Evolutionary conservation across 306 rosid species (phyloP).

Genomic region (Ammopiptanthus mongolicus): DNA sequence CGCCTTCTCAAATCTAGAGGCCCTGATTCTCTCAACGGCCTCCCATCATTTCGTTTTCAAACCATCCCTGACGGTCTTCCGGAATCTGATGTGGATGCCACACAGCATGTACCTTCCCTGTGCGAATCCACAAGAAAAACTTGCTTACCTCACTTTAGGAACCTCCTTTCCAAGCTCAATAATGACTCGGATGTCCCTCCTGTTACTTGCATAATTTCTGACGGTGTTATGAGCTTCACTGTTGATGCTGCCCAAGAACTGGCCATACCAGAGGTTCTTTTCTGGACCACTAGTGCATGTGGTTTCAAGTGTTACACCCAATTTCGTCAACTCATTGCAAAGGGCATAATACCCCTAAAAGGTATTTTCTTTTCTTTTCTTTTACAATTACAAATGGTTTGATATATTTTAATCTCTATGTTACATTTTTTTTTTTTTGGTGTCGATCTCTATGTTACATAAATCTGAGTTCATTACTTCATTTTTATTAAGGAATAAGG

Average conservation of each 20-base stretch:
- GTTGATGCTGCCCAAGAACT: conserved; percentile 37
- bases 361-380: conserved; percentile 14
- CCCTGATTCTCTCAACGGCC: conserved; percentile 6
- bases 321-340: conserved; percentile 4
- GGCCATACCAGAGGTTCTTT: conserved; percentile 36
- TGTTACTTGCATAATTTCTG: conserved; percentile 43
- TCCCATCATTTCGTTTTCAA: conserved; percentile 30
- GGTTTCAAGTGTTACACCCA: conserved; percentile 41
- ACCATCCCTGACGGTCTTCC: conserved; percentile 61
- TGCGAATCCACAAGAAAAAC: conserved; percentile 24
- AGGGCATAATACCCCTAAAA: conserved; percentile 48
- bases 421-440: no score
- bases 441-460: no score
- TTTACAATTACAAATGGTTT: no score
- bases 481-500: no score
- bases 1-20: conserved; percentile 39
- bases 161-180: conserved; percentile 37
- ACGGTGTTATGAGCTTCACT: conserved; percentile 44
- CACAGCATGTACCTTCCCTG: conserved; percentile 40
- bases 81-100: conserved; percentile 28
- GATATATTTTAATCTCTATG: no score
- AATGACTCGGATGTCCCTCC: conserved; percentile 24
- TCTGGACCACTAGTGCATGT: conserved; percentile 53
- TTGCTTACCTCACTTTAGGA: conserved; percentile 36
- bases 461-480: no score